Conservation (phyloP, 495 filamentous ascomycete genomes). For the Annulohypoxylon stygium region DNA sequence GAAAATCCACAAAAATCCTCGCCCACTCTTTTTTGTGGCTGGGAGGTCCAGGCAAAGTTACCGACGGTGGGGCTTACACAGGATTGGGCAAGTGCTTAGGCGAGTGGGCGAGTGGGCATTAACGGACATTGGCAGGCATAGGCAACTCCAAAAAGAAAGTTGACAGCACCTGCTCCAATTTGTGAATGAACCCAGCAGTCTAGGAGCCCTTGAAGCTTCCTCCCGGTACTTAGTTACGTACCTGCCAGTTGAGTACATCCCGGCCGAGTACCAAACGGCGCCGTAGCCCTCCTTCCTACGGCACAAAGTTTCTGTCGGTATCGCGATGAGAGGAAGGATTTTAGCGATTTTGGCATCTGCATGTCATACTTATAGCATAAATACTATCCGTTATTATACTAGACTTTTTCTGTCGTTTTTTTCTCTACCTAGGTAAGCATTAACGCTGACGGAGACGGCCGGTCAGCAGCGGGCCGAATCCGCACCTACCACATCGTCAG, state of each 20-base stretch:
- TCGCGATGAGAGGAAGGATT: conserved; percentile 38
- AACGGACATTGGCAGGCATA: neutral
- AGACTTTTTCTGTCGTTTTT: conserved; percentile 8
- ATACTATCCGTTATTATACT: conserved; percentile 4
- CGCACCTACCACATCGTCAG: conserved; percentile 14
- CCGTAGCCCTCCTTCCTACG: conserved; percentile 14
- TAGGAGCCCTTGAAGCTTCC: neutral
- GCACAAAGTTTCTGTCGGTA: conserved; percentile 33
- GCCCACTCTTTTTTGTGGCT: conserved; percentile 1
- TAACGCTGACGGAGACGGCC: neutral
- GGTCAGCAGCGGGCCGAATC: conserved; percentile 38
- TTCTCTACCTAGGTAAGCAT: neutral
- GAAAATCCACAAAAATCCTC: neutral
- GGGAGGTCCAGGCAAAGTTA: conserved; percentile 9
- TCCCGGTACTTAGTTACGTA: conserved; percentile 1
- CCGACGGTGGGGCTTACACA: conserved; percentile 3
- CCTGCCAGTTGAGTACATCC: conserved; percentile 1
- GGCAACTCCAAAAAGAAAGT: conserved; percentile 11
- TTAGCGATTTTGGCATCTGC: conserved; percentile 35
- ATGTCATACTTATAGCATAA: conserved; percentile 23
- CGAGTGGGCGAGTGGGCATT: neutral
- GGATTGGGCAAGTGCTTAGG: conserved; percentile 17
- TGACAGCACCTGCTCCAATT: conserved; percentile 10
- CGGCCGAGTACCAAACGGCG: conserved; percentile 1
- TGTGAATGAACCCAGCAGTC: neutral